Evolutionary conservation across 2,329 filamentous ascomycete species (phyloP).

Genomic region (Emydomyces testavorans): DNA sequence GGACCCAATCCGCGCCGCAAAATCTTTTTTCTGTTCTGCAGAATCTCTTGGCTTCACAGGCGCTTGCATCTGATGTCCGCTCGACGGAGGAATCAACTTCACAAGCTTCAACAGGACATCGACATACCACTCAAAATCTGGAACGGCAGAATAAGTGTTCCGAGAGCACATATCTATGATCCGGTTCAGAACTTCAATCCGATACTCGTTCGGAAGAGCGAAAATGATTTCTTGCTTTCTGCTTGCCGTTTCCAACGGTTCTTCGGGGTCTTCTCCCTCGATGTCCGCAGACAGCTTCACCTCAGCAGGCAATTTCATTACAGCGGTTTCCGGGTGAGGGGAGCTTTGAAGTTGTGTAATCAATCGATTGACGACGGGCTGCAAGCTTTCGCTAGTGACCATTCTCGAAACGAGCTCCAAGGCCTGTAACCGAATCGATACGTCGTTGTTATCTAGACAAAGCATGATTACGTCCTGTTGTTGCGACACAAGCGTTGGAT

Average conservation of each 20-base stretch:
- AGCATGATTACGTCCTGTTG: conserved; percentile 95
- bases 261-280: conserved; percentile 47
- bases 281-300: conserved; percentile 43
- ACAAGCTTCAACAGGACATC: conserved; percentile 79
- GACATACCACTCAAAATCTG: conserved; percentile 96
- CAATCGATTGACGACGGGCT: conserved; percentile 71
- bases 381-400: conserved; percentile 77
- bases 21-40: conserved; percentile 17
- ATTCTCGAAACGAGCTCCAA: conserved; percentile 86
- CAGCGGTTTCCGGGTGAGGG: conserved; percentile 43
- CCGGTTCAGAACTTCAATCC: conserved; percentile 65
- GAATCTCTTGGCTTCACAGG: conserved; percentile 15
- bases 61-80: conserved; percentile 16
- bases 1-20: conserved; percentile 52
- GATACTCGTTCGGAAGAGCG: conserved; percentile 75
- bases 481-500: conserved; percentile 75
- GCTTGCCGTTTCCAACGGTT: conserved; percentile 44
- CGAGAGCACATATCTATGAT: conserved; percentile 83
- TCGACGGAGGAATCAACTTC: conserved; percentile 42
- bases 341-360: conserved; percentile 69
- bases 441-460: conserved; percentile 90
- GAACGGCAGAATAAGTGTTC: conserved; percentile 73
- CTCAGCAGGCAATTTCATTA: conserved; percentile 29
- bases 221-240: conserved; percentile 41
- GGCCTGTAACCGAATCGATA: conserved; percentile 87